A percentile compares a stretch with the other conserved stretches of the same genome.
Evolutionary conservation across 176 grass and related monocot species (phyloP).

Genomic region (Cocos nucifera): DNA sequence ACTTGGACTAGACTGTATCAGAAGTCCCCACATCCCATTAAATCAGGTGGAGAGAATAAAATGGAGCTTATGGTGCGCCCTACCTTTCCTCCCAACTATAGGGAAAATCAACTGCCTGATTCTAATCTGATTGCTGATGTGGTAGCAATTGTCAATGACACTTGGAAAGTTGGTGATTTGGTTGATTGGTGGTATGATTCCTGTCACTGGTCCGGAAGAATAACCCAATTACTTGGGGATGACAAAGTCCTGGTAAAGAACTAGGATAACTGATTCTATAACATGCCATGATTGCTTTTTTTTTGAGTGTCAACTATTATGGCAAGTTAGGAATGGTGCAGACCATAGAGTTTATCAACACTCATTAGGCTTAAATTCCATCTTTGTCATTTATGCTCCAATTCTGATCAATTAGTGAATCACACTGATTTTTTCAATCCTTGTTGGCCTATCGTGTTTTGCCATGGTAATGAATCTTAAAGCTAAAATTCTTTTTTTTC

Average conservation of each 20-base stretch:
- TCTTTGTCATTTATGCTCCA: too few relatives aligned
- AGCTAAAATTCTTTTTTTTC: too few relatives aligned
- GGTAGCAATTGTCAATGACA: conserved; percentile 23
- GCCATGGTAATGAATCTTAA: too few relatives aligned
- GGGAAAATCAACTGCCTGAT: conserved; percentile 24
- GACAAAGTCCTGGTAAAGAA: conserved; percentile 18
- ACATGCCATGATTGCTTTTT: too few relatives aligned
- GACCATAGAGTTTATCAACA: too few relatives aligned
- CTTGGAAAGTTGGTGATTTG: conserved; percentile 50
- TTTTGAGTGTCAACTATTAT: too few relatives aligned
- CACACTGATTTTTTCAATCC: too few relatives aligned
- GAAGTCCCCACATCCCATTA: conserved; percentile 21
- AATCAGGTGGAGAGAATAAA: background rate
- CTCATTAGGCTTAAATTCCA: too few relatives aligned
- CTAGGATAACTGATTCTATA: too few relatives aligned
- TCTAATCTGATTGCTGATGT: conserved; percentile 15
- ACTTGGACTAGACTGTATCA: conserved; percentile 40
- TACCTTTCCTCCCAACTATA: conserved; percentile 44
- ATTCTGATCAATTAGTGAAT: too few relatives aligned
- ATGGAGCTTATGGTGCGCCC: conserved; percentile 52
- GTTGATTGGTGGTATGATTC: conserved; percentile 40
- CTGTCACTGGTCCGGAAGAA: conserved; percentile 48
- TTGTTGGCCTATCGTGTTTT: too few relatives aligned
- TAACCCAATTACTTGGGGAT: conserved; percentile 29
- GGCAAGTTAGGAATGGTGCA: too few relatives aligned